phyloP scores from a whole-genome alignment of 2,329 filamentous ascomycete genomes.

The Exophiala sideris region DNA sequence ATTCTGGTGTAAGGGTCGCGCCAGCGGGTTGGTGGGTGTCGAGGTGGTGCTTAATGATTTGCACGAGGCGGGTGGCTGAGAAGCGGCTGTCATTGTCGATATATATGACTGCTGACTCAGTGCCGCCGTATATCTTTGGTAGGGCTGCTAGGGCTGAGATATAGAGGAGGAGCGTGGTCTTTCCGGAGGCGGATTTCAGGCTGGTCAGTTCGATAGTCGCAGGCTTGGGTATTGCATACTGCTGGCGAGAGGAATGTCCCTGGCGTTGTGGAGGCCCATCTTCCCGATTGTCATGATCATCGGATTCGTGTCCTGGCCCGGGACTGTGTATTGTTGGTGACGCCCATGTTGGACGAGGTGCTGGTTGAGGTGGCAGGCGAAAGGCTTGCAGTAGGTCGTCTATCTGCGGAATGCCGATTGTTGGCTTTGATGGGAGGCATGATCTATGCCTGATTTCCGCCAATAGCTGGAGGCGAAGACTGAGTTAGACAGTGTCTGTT shows the following conservation, averaged over 20 bases:
- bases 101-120: conserved; percentile 50
- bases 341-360: conserved; percentile 8
- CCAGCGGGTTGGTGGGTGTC: background rate
- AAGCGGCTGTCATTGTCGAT: conserved; percentile 57
- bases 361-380: conserved; percentile 25
- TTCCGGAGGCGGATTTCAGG: conserved; percentile 50
- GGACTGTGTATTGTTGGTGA: conserved; percentile 1
- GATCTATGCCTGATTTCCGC: conserved; percentile 35
- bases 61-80: conserved; percentile 46
- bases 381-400: conserved; percentile 44
- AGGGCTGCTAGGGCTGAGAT: conserved; percentile 52
- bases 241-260: background rate
- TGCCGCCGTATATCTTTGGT: conserved; percentile 43
- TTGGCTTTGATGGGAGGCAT: conserved; percentile 16
- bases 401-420: conserved; percentile 46
- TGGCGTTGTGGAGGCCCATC: background rate
- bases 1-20: background rate
- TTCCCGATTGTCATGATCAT: background rate
- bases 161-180: conserved; percentile 59
- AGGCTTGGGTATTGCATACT: conserved; percentile 16
- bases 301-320: background rate
- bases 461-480: conserved; percentile 37
- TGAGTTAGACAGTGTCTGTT: background rate
- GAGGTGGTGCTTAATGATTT: conserved; percentile 32
- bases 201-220: conserved; percentile 56